phyloP scores from a whole-genome alignment of 352 stramenopile species.

The Pythium brachiatum region DNA sequence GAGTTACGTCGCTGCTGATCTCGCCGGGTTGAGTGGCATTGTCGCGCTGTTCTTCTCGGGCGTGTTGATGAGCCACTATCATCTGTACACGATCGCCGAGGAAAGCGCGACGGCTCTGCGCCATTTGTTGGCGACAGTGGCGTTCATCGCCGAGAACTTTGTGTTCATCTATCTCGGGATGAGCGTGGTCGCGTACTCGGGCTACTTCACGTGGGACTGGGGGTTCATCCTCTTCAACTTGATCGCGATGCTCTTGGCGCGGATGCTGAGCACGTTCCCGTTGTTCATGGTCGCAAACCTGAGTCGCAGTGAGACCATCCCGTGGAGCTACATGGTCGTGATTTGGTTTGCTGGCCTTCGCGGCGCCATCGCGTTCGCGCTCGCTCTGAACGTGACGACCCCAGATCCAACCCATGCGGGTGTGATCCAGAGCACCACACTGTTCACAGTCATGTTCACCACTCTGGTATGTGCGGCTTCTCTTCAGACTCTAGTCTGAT shows the following conservation, averaged over 20 bases:
- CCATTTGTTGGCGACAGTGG: conserved; percentile 72
- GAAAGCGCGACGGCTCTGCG: conserved; percentile 73
- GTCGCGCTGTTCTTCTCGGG: conserved; percentile 94
- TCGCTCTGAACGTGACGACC: conserved; percentile 70
- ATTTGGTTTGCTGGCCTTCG: conserved; percentile 93
- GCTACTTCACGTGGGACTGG: conserved; percentile 84
- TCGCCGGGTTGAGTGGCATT: conserved; percentile 87
- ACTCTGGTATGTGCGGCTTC: conserved; percentile 30
- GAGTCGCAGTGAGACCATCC: conserved; percentile 62
- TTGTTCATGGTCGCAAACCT: conserved; percentile 77
- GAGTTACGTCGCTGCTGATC: conserved; percentile 76
- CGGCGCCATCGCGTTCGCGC: conserved; percentile 91
- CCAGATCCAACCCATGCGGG: conserved; percentile 29
- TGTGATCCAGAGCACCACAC: conserved; percentile 45
- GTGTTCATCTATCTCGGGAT: conserved; percentile 88
- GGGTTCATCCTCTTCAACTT: conserved; percentile 76
- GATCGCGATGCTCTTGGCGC: conserved; percentile 57
- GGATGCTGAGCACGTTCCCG: conserved; percentile 75
- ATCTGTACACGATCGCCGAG: conserved; percentile 79
- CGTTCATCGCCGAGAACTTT: conserved; percentile 87
- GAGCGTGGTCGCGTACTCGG: conserved; percentile 77
- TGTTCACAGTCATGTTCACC: conserved; percentile 60
- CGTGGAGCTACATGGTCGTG: conserved; percentile 66
- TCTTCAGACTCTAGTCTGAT: background rate
- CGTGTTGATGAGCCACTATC: conserved; percentile 87